Evolutionary conservation across 2,329 filamentous ascomycete genomes (phyloP), one percentile per base, ranked within the genome.

Genomic region (Fonsecaea multimorphosa): DNA sequence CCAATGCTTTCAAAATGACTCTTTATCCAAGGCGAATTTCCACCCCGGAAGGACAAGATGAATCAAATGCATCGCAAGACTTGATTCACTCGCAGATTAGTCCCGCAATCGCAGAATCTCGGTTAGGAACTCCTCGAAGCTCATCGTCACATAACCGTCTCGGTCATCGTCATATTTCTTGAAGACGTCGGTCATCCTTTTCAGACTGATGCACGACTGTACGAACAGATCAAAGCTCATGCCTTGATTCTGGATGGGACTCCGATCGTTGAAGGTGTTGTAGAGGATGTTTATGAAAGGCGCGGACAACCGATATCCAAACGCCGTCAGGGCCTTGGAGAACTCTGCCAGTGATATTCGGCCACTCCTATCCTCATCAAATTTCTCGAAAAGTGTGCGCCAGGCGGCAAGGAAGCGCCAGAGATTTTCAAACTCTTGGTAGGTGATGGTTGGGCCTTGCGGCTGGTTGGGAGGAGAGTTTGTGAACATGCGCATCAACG

Each of bases 171-270:
- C 95, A 78, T 98, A 99, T 80, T 93, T 94, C 85, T 99, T 99
- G 78, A 99, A 99, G 31, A 97, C 93, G 78, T 99, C 95, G 66
- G 95, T 99, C 94, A 99, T 98, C 73, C 95, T 87, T 86, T 98
- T 97, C 74, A 99, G 83, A 73, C 89, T 93, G 76, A 99, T 98
- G 78, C 95, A 98, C 59, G 92, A 92, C 83, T 99, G 95, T 67
- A 99, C 95, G 75, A 99, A 99, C 58, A 99, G 80, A 80, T 99
- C 95, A 75, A 99, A 99, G 79, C 89, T 91, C 86, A 93, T 92
- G 40, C 89, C 89, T 75, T 87, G 84, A 71, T 81, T 80, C 68
- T 86, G 84, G 7, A 40, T 56, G 4, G 63, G 54, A 31, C 65
- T 66, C 29, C 61, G 75, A 65, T 75, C 82, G 69, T 97, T 94